A percentile compares a stretch with the other conserved stretches of the same genome.
phyloP scores from a whole-genome alignment of 768 basidiomycete genomes.

The Tulasnella sp. region DNA sequence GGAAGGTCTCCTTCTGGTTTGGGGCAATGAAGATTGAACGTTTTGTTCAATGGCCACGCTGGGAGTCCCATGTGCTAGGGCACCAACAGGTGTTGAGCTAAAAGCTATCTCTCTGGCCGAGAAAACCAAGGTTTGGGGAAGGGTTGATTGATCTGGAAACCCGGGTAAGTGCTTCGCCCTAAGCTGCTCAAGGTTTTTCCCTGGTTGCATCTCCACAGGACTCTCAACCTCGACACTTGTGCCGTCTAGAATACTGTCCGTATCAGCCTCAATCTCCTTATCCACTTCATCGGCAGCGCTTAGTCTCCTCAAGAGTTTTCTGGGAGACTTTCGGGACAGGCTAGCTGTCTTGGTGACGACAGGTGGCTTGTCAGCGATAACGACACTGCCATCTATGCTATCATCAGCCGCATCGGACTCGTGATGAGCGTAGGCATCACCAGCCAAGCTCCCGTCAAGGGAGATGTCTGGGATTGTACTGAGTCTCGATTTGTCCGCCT shows the following conservation, averaged over 20 bases:
- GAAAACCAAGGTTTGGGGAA: conserved; percentile 8
- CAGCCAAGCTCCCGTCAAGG: neutral
- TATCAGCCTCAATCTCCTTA: conserved; percentile 30
- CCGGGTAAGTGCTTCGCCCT: neutral
- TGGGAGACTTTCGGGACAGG: conserved; percentile 28
- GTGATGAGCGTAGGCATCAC: neutral
- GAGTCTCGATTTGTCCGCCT: conserved; percentile 4
- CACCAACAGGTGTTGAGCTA: conserved; percentile 24
- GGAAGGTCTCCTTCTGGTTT: conserved; percentile 10
- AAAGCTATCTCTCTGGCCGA: conserved; percentile 15
- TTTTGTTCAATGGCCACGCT: conserved; percentile 25
- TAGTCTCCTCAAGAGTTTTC: conserved; percentile 29
- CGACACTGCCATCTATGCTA: neutral
- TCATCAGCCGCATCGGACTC: neutral
- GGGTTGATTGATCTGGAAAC: neutral
- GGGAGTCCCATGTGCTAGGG: conserved; percentile 14
- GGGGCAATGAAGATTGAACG: conserved; percentile 15
- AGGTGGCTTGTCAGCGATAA: conserved; percentile 19
- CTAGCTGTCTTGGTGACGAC: conserved; percentile 19
- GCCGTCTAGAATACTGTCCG: conserved; percentile 28
- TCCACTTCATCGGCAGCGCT: conserved; percentile 33
- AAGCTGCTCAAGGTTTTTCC: neutral
- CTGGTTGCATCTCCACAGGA: neutral
- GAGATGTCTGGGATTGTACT: neutral
- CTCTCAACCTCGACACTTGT: neutral